Evolutionary conservation across 2,329 filamentous ascomycete species (phyloP), one percentile per base, ranked within the genome.

Genomic region (Daldinia sp.): DNA sequence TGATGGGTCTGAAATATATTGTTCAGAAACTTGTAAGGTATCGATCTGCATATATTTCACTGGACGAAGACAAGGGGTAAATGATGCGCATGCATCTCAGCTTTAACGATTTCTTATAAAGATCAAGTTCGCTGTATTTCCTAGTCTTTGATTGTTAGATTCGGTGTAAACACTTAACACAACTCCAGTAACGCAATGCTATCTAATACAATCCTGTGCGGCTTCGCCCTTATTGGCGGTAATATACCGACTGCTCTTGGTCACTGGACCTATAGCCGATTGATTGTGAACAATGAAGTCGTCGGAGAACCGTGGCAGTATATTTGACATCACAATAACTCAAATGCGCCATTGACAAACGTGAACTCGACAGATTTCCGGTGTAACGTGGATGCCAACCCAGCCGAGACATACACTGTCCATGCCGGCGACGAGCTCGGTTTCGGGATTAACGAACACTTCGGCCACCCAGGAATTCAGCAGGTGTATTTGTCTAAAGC

Each of bases 391-490:
- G 70, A 64, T 3, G 67, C 58, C 18, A n/a, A 35, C 0, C 12
- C 55, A 2, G 61, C 67, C 0, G 69, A 65, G 35, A 72, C 68
- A 5, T 60, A 63, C 15, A 54, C 51, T 1, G 64, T 72, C 35
- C 42, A 18, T 9, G 71, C 71, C 4, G 65, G 69, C 48, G 63
- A 67, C 60, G 51, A 71, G 51, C 26, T 74, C 2, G 72, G 72
- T 30, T 74, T 74, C 61, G 59, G 51, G 9, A 65, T 73, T 48
- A 59, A 56, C 37, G 61, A 70, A 10, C 70, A 69, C 28, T 74
- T 74, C 54, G 72, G 73, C 4, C 69, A 73, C 58, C 72, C 69
- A 5, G 69, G 73, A 35, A 65, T 71, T 48, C 71, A 75, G 56
- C 69, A 73, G 54, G 71, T 64, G 2, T 74, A 73, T 56, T 54